Evolutionary conservation across 345 rosid genomes (phyloP), one percentile per base, ranked within the genome.

Genomic region (Eucalyptus pauciflora): DNA sequence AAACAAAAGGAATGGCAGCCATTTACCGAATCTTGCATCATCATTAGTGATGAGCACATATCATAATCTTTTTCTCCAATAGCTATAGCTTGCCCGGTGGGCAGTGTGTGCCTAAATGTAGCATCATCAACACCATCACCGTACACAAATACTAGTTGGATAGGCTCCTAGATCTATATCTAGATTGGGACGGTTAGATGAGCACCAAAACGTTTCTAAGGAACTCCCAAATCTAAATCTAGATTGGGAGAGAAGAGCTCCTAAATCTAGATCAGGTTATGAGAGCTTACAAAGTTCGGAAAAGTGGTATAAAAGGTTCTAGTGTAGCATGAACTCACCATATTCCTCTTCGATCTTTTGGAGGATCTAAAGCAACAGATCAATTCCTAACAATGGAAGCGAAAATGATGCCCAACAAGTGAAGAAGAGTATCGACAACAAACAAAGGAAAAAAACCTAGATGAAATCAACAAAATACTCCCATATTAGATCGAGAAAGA

Each of bases 41-140:
- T 22, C 62, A 56, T 56, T 2, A 22, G 3, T 24, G 27, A 56
- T 56, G 62, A 56, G 13, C 62, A 56, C 27, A 22, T 22, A 56
- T 3, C 62, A 22, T 56, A 24, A 56, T 56, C 62, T 56, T 56
- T 56, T 56, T 56, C 62, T 56, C 12, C 29, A 56, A 24, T 56
- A 56, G 62, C 62, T 56, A 22, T 0, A 0, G 6, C 29, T 9
- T 56, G 62, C 1, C 1, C 0, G 4, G 29, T 24, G 29, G 13
- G 13, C 12, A 22, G 1, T 56, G 29, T 22, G 9, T 1, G 2
- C 62, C 27, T 56, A 56, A 24, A 20, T 22, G 11, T 9, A 56
- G 27, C 62, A 24, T 56, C 27, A 22, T 56, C 62, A 24, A 56
- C 62, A 56, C 62, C 62, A 24, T 56, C 27, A 56, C 62, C 13